Evolutionary conservation across 352 stramenopile genomes (phyloP), one percentile per base, ranked within the genome.

Genomic region (Nothophytophthora sp.): DNA sequence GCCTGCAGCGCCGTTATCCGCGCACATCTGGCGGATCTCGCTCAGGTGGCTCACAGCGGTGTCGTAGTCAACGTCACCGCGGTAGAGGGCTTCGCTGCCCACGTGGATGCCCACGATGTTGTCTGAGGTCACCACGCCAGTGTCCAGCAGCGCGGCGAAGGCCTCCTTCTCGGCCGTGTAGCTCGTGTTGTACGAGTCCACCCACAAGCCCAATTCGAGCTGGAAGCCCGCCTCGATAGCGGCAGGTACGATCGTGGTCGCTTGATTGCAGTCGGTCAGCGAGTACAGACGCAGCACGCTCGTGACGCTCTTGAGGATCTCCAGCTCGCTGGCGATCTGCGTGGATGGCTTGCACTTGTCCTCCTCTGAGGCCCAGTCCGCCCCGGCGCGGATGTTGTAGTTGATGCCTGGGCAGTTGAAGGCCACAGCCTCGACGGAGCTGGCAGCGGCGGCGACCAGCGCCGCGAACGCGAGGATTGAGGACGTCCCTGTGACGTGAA

Each of bases 71-170:
- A 86, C 53, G 37, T 91, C 77, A 2, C 66, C 61, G 38, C 81
- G 77, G 55, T 87, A 88, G 18, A 91, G 56, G 22, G 76, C 73
- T 36, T 91, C 81, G 28, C 67, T 84, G 50, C 77, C 81, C n/a
- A 91, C 73, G 55, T 89, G 76, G 41, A 91, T 65, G 34, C 71
- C 65, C 29, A 76, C 55, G 28, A 88, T 60, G 45, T 67, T 75
- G 38, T 73, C 50, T 23, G 37, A 38, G 16, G 66, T 69, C 7
- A 81, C 49, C n/a, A 75, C 46, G 24, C 56, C 68, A 23, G 63
- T 71, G 30, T 69, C 50, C 30, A 86, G 45, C 25, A 85, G 59
- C 39, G 58, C 55, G 55, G 76, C 29, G 51, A 86, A 76, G 23
- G 47, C 50, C 6, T 55, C 60, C 49, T 71, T 70, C 56, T 86